Conservation (phyloP, 139 green algal genomes). For the Coccomyxa sp. region DNA sequence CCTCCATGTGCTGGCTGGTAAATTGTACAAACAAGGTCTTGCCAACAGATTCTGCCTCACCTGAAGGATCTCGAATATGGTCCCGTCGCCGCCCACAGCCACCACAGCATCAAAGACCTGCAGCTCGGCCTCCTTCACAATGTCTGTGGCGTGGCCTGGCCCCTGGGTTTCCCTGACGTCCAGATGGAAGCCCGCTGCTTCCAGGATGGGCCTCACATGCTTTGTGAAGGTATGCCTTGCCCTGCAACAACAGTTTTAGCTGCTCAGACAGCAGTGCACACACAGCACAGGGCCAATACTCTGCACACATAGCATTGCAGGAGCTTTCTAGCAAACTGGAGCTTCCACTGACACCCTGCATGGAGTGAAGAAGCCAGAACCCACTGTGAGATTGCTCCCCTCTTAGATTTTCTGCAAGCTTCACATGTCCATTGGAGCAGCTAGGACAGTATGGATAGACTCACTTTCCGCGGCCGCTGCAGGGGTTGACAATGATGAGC, state of each 20-base stretch:
- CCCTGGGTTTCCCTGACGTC: conserved; percentile 29
- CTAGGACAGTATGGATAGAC: neutral
- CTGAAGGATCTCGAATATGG: conserved; percentile 68
- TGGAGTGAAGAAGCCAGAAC: too few relatives aligned
- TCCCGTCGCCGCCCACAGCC: conserved; percentile 71
- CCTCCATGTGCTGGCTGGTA: neutral
- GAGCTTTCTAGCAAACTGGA: too few relatives aligned
- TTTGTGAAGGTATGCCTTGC: too few relatives aligned
- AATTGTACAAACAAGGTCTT: neutral
- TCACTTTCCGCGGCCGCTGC: conserved; percentile 50
- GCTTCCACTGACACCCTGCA: too few relatives aligned
- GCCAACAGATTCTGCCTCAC: conserved; percentile 12
- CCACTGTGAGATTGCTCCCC: too few relatives aligned
- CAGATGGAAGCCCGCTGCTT: conserved; percentile 48
- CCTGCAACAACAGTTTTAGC: too few relatives aligned
- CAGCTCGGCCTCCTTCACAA: conserved; percentile 31
- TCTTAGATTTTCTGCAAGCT: too few relatives aligned
- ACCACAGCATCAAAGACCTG: conserved; percentile 36
- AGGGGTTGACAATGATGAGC: conserved; percentile 61
- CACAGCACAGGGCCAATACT: too few relatives aligned
- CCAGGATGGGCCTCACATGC: conserved; percentile 46
- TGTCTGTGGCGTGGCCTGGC: conserved; percentile 41
- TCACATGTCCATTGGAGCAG: too few relatives aligned
- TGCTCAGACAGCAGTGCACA: too few relatives aligned
- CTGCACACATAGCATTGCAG: too few relatives aligned